Conservation (phyloP, 495 filamentous ascomycete species). For the Neurospora sp. region DNA sequence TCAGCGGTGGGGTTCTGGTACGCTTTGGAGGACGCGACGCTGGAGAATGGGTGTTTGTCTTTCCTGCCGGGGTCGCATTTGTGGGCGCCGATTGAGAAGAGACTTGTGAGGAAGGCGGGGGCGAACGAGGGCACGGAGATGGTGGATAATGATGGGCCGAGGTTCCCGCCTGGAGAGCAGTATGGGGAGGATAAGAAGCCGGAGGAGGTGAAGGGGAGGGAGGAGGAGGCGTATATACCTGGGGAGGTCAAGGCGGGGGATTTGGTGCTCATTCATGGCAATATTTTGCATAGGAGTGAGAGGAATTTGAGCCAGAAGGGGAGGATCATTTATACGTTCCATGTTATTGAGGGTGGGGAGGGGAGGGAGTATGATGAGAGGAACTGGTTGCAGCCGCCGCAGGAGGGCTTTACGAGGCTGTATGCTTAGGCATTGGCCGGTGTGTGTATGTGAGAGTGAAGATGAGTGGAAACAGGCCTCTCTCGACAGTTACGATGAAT, state of each 20-base stretch:
- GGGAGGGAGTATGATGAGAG: conserved; percentile 63
- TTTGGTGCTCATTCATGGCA: conserved; percentile 90
- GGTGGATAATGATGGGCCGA: conserved; percentile 31
- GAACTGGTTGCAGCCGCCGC: conserved; percentile 88
- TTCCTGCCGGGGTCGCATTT: conserved; percentile 74
- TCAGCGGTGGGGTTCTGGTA: conserved; percentile 93
- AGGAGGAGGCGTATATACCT: conserved; percentile 46
- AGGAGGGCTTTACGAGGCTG: conserved; percentile 64
- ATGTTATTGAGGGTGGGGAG: conserved; percentile 78
- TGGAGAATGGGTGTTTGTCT: conserved; percentile 76
- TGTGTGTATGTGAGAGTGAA: background rate
- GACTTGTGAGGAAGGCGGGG: conserved; percentile 61
- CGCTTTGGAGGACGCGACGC: conserved; percentile 82
- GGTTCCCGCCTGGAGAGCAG: conserved; percentile 33
- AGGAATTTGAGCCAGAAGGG: conserved; percentile 75
- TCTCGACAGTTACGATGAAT: background rate
- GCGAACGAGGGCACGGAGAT: conserved; percentile 38
- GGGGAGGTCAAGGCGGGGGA: conserved; percentile 80
- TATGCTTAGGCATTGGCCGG: conserved; percentile 15
- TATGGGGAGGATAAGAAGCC: conserved; percentile 24
- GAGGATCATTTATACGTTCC: conserved; percentile 94
- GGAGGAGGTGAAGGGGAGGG: background rate
- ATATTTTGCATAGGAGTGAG: conserved; percentile 93
- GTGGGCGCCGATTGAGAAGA: conserved; percentile 48
- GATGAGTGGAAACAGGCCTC: background rate